These are phyloP conservation scores for Apiospora rasikravindrae DNA, from an alignment of 2,329 filamentous ascomycete genomes.

Conservation along the genomic window DNA sequence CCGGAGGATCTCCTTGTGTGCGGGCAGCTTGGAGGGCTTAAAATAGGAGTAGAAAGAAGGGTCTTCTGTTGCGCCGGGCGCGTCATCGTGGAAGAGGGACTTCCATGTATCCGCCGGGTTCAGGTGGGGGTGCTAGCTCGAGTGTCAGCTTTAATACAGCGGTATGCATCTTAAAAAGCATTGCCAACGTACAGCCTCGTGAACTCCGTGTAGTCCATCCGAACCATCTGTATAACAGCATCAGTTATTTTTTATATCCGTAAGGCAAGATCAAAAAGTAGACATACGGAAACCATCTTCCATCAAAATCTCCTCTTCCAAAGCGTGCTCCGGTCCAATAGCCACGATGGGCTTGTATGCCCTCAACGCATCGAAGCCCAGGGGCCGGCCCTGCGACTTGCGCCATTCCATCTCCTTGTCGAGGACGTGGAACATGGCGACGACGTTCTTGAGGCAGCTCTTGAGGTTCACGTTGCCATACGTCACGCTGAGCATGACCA, in stretches of 20 bases:
- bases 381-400: slow-evolving; percentile 65
- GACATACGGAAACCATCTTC: slow-evolving; percentile 86
- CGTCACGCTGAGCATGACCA: slow-evolving; percentile 85
- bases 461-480: slow-evolving; percentile 92
- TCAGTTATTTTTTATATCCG: slow-evolving; percentile 22
- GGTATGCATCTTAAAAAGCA: not conserved
- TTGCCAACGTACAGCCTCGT: slow-evolving; percentile 55
- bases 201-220: slow-evolving; percentile 79
- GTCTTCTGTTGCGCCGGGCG: slow-evolving; percentile 40
- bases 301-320: slow-evolving; percentile 81
- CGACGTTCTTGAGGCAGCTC: slow-evolving; percentile 85
- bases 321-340: slow-evolving; percentile 82
- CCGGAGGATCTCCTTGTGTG: slow-evolving; percentile 88
- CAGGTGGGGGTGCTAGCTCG: slow-evolving; percentile 70
- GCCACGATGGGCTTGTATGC: slow-evolving; percentile 82
- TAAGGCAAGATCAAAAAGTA: not conserved
- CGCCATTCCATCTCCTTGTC: slow-evolving; percentile 90
- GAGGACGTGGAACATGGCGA: slow-evolving; percentile 89
- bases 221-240: slow-evolving; percentile 62
- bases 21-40: slow-evolving; percentile 72
- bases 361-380: slow-evolving; percentile 76
- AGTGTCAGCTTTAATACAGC: slow-evolving; percentile 8
- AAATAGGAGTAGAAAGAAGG: slow-evolving; percentile 66
- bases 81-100: slow-evolving; percentile 62
- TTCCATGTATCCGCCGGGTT: slow-evolving; percentile 77